Percentiles rank a stretch among this genome's conserved stretches.
These are phyloP conservation scores for Cordyceps militaris DNA, from an alignment of 2,329 filamentous ascomycete species.

Conservation along the genomic window DNA sequence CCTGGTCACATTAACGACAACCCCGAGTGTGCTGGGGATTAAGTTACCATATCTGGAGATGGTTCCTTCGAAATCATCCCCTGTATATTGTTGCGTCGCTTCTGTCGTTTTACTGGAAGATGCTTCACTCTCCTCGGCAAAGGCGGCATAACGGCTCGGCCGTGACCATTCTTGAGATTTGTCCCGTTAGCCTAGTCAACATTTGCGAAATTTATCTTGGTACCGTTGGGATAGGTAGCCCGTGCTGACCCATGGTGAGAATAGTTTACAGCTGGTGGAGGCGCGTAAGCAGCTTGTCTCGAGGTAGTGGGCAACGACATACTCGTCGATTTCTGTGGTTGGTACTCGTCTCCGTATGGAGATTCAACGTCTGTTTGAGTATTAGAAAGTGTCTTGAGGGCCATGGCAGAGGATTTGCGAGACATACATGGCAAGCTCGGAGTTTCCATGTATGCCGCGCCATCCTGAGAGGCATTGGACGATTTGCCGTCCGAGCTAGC, in stretches of 20 bases:
- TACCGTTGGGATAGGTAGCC: not conserved
- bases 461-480: not conserved
- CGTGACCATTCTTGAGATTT: not conserved
- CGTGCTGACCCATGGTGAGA: not conserved
- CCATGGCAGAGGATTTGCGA: not conserved
- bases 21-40: not conserved
- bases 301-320: not conserved
- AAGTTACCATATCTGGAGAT: not conserved
- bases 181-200: not conserved
- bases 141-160: not conserved
- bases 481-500: constrained; percentile 4
- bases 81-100: not conserved
- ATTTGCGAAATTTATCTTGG: not conserved
- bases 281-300: not conserved
- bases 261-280: not conserved
- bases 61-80: not conserved
- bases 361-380: not conserved
- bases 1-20: not conserved
- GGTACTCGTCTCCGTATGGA: not conserved
- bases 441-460: not conserved
- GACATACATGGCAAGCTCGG: constrained; percentile 1
- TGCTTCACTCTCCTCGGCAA: not conserved
- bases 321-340: not conserved
- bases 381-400: not conserved
- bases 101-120: not conserved